phyloP scores from a whole-genome alignment of 805 yeast species.

The Ogataea paraovalis region DNA sequence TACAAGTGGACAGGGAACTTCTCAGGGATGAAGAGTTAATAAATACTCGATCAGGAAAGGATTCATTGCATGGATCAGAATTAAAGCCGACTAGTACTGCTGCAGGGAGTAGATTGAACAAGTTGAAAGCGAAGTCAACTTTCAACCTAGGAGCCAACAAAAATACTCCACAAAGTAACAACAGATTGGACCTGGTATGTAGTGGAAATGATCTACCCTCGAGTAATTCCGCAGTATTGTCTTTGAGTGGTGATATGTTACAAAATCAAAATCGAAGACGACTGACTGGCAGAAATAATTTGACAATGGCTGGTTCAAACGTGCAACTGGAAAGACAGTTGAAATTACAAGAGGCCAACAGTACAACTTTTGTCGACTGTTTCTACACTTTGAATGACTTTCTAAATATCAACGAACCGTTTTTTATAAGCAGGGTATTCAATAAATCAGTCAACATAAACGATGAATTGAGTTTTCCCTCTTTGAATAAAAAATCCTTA shows the following conservation, averaged over 20 bases:
- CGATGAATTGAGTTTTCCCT: slow-evolving; percentile 23
- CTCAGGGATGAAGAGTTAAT: background rate
- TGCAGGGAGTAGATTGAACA: background rate
- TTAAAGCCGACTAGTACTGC: background rate
- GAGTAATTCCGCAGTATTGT: background rate
- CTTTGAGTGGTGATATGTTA: slow-evolving; percentile 12
- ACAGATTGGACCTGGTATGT: background rate
- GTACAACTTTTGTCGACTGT: slow-evolving; percentile 27
- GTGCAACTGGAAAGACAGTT: slow-evolving; percentile 27
- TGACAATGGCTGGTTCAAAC: slow-evolving; percentile 7
- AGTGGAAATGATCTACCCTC: background rate
- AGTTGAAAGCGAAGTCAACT: slow-evolving; percentile 12
- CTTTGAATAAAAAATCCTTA: slow-evolving; percentile 18
- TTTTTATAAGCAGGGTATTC: slow-evolving; percentile 35
- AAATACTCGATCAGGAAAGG: background rate
- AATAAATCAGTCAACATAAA: slow-evolving; percentile 22
- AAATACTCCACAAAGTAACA: background rate
- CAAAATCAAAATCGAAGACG: slow-evolving; percentile 3
- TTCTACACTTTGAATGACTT: slow-evolving; percentile 35
- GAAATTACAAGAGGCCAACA: slow-evolving; percentile 27
- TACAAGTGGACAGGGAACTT: slow-evolving; percentile 5
- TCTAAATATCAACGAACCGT: slow-evolving; percentile 22
- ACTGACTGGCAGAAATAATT: slow-evolving; percentile 3
- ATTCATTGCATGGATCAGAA: background rate
- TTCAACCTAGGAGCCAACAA: background rate